phyloP scores from a whole-genome alignment of 306 rosid genomes.

The Cucumis melo region DNA sequence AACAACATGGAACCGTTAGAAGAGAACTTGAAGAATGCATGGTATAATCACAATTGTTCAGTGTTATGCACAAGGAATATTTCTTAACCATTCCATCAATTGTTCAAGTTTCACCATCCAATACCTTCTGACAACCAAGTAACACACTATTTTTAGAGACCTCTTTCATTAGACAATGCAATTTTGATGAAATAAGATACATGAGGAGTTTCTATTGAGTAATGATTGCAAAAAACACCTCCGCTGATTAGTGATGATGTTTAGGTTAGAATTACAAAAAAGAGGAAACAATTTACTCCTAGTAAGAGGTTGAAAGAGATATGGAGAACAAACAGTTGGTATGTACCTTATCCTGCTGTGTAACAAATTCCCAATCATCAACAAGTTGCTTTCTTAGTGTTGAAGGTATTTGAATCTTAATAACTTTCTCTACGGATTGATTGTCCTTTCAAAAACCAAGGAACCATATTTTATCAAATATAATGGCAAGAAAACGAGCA shows the following conservation, averaged over 20 bases:
- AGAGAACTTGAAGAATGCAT: background rate
- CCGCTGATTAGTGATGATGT: background rate
- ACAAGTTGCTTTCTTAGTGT: slow-evolving; percentile 86
- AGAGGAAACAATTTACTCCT: background rate
- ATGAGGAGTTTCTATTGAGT: background rate
- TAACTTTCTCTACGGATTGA: slow-evolving; percentile 49
- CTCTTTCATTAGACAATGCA: background rate
- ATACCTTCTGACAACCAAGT: background rate
- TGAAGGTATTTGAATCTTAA: slow-evolving; percentile 91
- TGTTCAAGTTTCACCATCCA: background rate
- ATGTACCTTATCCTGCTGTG: slow-evolving; percentile 80
- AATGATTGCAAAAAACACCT: background rate
- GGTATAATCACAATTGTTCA: background rate
- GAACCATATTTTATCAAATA: background rate
- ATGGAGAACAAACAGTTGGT: slow-evolving; percentile 1
- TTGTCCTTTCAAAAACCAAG: slow-evolving; percentile 43
- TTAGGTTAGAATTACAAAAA: background rate
- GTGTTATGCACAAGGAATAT: background rate
- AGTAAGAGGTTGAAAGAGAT: background rate
- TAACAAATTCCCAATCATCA: slow-evolving; percentile 82
- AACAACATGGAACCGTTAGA: background rate
- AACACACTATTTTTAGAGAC: background rate
- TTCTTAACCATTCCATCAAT: background rate
- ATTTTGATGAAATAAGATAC: background rate
- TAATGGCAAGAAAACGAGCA: background rate